Conservation (phyloP, 2,329 filamentous ascomycete species). For the Orbilia quercus region DNA sequence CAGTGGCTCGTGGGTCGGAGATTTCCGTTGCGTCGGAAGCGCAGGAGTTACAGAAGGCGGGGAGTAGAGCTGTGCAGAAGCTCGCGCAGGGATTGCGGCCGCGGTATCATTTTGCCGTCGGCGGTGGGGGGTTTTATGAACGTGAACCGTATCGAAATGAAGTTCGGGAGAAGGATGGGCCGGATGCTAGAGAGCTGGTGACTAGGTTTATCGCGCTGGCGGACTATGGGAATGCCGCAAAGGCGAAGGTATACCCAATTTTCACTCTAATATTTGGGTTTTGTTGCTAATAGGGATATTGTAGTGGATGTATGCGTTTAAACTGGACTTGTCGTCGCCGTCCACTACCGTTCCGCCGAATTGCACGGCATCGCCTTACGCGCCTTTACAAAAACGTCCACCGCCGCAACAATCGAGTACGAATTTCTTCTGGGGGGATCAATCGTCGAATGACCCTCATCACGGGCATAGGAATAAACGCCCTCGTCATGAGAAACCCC, state of each 20-base stretch:
- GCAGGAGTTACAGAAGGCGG: slow-evolving; percentile 57
- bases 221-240: slow-evolving; percentile 77
- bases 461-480: slow-evolving; percentile 66
- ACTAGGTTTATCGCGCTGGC: slow-evolving; percentile 94
- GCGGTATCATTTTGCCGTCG: slow-evolving; percentile 84
- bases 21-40: slow-evolving; percentile 66
- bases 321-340: slow-evolving; percentile 72
- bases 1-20: slow-evolving; percentile 76
- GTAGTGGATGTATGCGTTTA: slow-evolving; percentile 71
- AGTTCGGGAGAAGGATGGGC: slow-evolving; percentile 62
- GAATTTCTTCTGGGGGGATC: slow-evolving; percentile 66
- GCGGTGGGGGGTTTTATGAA: slow-evolving; percentile 77
- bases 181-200: slow-evolving; percentile 67
- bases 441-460: slow-evolving; percentile 63
- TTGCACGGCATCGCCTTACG: slow-evolving; percentile 80
- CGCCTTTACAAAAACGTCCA: slow-evolving; percentile 66
- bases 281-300: not conserved
- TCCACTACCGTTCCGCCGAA: slow-evolving; percentile 74
- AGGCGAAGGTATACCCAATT: slow-evolving; percentile 76
- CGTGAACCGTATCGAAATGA: slow-evolving; percentile 76
- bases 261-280: slow-evolving; percentile 1
- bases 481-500: slow-evolving; percentile 65
- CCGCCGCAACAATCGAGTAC: slow-evolving; percentile 66
- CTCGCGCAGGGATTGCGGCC: slow-evolving; percentile 83
- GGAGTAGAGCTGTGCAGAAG: slow-evolving; percentile 78